Conservation (phyloP, 768 basidiomycete species). For the Termitomyces sp. region DNA sequence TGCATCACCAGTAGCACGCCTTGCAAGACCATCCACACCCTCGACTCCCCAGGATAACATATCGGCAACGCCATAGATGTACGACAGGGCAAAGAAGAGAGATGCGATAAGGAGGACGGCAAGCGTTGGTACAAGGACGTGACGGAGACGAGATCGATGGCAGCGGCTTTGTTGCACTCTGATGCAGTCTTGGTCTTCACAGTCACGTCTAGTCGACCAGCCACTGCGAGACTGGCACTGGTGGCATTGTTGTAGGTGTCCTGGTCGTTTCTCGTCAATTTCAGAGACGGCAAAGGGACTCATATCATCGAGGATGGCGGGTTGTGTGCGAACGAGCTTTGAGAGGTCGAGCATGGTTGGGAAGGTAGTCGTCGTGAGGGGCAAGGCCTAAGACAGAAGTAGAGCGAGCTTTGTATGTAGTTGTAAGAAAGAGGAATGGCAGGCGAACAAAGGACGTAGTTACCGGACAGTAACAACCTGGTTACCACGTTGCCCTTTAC, state of each 20-base stretch:
- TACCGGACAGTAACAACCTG: too few relatives aligned
- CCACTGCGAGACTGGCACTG: not conserved
- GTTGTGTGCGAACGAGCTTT: not conserved
- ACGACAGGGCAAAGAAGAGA: slow-evolving; percentile 28
- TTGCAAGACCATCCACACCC: slow-evolving; percentile 24
- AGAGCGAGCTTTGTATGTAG: too few relatives aligned
- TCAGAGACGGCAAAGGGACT: not conserved
- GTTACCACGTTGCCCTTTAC: too few relatives aligned
- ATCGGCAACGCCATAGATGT: slow-evolving; percentile 22
- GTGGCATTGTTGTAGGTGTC: not conserved
- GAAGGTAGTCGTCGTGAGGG: not conserved
- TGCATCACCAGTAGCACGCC: slow-evolving; percentile 27
- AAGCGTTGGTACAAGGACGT: slow-evolving; percentile 31
- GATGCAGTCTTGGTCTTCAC: not conserved
- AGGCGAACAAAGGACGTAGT: too few relatives aligned
- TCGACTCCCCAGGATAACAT: slow-evolving; percentile 19
- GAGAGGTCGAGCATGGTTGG: not conserved
- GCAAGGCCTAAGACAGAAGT: too few relatives aligned
- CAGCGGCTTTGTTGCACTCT: not conserved
- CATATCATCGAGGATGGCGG: not conserved
- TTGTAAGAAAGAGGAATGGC: too few relatives aligned
- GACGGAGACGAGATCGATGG: slow-evolving; percentile 14
- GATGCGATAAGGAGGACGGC: slow-evolving; percentile 27
- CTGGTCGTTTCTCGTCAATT: not conserved
- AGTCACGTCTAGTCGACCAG: not conserved